Conservation (phyloP, 495 filamentous ascomycete genomes). For the Aspergillus incahuasiensis region DNA sequence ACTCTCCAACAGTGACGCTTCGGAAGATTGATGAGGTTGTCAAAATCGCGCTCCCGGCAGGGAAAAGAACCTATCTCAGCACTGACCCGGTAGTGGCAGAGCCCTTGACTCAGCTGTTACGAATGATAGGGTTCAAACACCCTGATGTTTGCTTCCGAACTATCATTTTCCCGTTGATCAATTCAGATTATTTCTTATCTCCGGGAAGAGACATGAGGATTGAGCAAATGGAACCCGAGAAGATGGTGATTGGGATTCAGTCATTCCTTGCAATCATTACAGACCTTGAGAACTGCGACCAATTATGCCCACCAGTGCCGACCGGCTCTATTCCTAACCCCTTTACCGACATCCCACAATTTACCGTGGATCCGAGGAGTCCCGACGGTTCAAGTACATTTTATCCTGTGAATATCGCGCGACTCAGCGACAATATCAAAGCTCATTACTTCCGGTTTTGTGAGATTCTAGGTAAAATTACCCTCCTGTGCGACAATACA, state of each 20-base stretch:
- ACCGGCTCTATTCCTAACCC: slow-evolving; percentile 43
- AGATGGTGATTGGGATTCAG: slow-evolving; percentile 91
- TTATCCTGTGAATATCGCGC: slow-evolving; percentile 67
- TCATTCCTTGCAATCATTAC: slow-evolving; percentile 89
- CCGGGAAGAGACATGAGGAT: slow-evolving; percentile 76
- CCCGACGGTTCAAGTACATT: slow-evolving; percentile 36
- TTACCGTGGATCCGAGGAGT: slow-evolving; percentile 34
- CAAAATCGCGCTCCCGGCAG: slow-evolving; percentile 70
- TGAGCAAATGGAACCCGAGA: slow-evolving; percentile 91
- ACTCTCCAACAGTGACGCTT: slow-evolving; percentile 60
- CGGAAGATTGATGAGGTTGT: slow-evolving; percentile 85
- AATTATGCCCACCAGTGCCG: slow-evolving; percentile 78
- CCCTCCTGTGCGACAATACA: slow-evolving; percentile 89
- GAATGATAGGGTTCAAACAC: slow-evolving; percentile 91
- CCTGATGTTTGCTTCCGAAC: slow-evolving; percentile 88
- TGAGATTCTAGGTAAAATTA: slow-evolving; percentile 92
- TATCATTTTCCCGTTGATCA: slow-evolving; percentile 92
- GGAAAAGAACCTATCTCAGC: slow-evolving; percentile 71
- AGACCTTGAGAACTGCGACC: slow-evolving; percentile 83
- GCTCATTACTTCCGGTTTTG: slow-evolving; percentile 88
- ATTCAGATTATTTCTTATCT: slow-evolving; percentile 74
- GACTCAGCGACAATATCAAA: slow-evolving; percentile 68
- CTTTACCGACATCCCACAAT: slow-evolving; percentile 38
- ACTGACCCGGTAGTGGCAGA: slow-evolving; percentile 79
- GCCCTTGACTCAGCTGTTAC: slow-evolving; percentile 85